Evolutionary conservation across 2,329 filamentous ascomycete species (phyloP), one percentile per base, ranked within the genome.

Genomic region (Xylariaceae sp.): DNA sequence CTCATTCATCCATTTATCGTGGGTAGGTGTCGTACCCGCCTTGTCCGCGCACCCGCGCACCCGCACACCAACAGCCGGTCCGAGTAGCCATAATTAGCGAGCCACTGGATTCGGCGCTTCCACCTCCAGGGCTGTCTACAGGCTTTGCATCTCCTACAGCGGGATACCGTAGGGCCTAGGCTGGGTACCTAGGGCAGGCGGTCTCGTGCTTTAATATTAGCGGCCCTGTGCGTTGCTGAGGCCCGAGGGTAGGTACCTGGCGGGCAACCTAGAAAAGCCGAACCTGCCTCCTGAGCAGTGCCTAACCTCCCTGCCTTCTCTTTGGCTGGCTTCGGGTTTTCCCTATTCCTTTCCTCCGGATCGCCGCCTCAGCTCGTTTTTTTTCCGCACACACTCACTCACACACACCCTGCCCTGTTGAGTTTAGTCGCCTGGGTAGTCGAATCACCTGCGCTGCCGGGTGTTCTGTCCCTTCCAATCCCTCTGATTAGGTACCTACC

Each of bases 31-130:
- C 21, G 55, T 53, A 60, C 58, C 57, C 58, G 58, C 48, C 53
- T 58, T 58, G 58, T 54, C 58, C 58, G 58, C 51, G 50, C 53
- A 54, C 55, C 57, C 57, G 55, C 50, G 46, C 53, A 58, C 39
- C 55, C 58, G 51, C 49, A 36, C 48, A 58, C 53, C 53, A 54
- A 51, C 53, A 60, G 47, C 58, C 58, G 58, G 58, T 58, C 58
- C 58, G 58, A 60, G 58, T 52, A 60, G 58, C 57, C 57, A 60
- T 49, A 56, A 56, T 54, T 60, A 56, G 53, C 53, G 50, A 54
- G 55, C 37, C 29, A 54, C 54, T 51, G 43, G 54, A 49, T 37
- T 55, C 47, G 54, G 49, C 46, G 29, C 26, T 43, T 52, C 29
- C 16, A 7, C 29, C 10, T 10, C 10, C 29, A 30, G n/a, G n/a